Base-by-base conservation (phyloP, 805 yeast genomes). In the Maudiozyma bulderi region DNA sequence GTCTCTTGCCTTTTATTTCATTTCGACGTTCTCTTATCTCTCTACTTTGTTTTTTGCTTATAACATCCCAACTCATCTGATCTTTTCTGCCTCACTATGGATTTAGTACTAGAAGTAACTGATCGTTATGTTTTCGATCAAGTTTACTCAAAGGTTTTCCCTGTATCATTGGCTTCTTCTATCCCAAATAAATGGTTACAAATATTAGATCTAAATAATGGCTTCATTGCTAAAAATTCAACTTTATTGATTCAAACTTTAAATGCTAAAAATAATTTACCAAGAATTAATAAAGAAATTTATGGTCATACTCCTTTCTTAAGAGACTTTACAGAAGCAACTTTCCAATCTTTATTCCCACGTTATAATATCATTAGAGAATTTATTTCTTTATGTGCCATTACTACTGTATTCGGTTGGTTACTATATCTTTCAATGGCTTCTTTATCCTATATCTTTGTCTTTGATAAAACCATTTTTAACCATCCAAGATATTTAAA, bases 401-500 rank as follows among this genome's bases (percentile, higher is more conserved):
- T 90, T 43, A 84, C 89, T 56, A 77, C 88, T 33, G 50, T 91
- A 5, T 90, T 91, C 59, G 99, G 98, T 41, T 82, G 91, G 86
- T 38, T 81, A n/a, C 68, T 91, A 43, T 93, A 93, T 67, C 71
- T 89, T 41, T 56, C 70, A 15, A 83, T 81, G 47, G 98, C 98
- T 3, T 73, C 81, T 13, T 58, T 85, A n/a, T 81, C 95, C 9
- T 93, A 86, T 65, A 56, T 73, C 37, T 80, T 84, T 57, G 81
- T 93, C 28, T 93, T 87, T 64, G 97, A 93, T 68, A 84, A 82
- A 63, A 81, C 82, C 48, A 86, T 88, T 51, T 88, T 91, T 76
- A 87, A 91, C 69, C 99, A 93, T 67, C 99, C 99, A 51, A 78
- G 96, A 66, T 91, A 86, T 68, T 76, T 93, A 68, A 93, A 93